phyloP scores from a whole-genome alignment of 2,329 filamentous ascomycete species.

The Colletotrichum sp. region DNA sequence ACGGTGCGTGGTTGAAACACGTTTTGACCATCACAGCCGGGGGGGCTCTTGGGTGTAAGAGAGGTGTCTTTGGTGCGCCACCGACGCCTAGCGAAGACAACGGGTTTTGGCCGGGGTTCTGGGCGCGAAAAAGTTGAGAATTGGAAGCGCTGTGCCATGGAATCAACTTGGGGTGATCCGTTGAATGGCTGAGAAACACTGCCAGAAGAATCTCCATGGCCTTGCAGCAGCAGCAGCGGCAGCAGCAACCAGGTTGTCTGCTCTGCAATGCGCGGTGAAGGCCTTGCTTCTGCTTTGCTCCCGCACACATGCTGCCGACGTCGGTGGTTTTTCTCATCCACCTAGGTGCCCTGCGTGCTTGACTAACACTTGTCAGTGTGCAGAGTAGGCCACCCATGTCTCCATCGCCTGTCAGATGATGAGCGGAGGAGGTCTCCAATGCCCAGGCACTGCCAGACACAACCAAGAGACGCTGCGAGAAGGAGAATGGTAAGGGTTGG shows the following conservation, averaged over 20 bases:
- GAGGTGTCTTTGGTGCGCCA: not conserved
- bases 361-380: not conserved
- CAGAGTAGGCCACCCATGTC: not conserved
- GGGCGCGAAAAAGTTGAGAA: not conserved
- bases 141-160: not conserved
- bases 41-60: constrained; percentile 6
- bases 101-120: not conserved
- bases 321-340: not conserved
- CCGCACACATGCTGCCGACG: not conserved
- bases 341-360: not conserved
- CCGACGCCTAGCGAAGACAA: not conserved
- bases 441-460: not conserved
- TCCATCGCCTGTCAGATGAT: not conserved
- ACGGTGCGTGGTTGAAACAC: constrained; percentile 33
- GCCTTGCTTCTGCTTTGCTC: not conserved
- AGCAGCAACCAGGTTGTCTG: not conserved
- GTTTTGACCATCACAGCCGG: constrained; percentile 27
- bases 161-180: not conserved
- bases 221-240: not conserved
- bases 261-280: not conserved
- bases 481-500: not conserved
- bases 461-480: not conserved
- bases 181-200: not conserved
- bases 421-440: not conserved
- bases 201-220: not conserved